Evolutionary conservation across 2,329 filamentous ascomycete genomes (phyloP).

Genomic region (Talaromyces sp.): DNA sequence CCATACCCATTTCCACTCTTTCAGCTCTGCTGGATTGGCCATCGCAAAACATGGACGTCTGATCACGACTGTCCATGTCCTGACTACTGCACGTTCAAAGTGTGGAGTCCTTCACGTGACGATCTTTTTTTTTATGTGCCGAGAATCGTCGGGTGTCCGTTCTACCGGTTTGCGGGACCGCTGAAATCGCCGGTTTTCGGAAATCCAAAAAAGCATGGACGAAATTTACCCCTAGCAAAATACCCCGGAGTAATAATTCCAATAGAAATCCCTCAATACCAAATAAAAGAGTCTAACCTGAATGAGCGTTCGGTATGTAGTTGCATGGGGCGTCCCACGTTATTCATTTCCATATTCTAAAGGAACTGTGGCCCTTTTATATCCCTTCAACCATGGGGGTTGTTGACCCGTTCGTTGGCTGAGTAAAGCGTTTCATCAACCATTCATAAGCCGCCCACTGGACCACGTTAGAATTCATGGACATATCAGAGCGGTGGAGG

Average conservation of each 20-base stretch:
- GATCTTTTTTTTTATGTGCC: slow-evolving; percentile 29
- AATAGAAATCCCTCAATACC: slow-evolving; percentile 33
- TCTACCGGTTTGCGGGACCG: slow-evolving; percentile 33
- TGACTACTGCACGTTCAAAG: slow-evolving; percentile 8
- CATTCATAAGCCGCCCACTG: slow-evolving; percentile 91
- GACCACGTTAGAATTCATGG: slow-evolving; percentile 10
- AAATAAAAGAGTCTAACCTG: slow-evolving; percentile 24
- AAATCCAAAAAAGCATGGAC: slow-evolving; percentile 17
- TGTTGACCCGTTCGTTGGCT: slow-evolving; percentile 16
- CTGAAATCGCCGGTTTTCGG: slow-evolving; percentile 35
- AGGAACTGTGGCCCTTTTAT: slow-evolving; percentile 4
- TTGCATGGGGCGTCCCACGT: slow-evolving; percentile 2
- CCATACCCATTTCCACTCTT: not conserved
- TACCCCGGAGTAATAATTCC: slow-evolving; percentile 25
- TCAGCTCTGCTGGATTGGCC: not conserved
- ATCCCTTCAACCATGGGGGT: slow-evolving; percentile 1
- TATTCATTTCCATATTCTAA: not conserved
- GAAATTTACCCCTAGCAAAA: slow-evolving; percentile 34
- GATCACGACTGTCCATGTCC: slow-evolving; percentile 12
- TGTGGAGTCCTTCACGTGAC: slow-evolving; percentile 27
- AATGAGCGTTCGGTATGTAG: slow-evolving; percentile 23
- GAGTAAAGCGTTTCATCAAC: slow-evolving; percentile 63
- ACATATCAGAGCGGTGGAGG: not conserved
- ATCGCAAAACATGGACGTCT: slow-evolving; percentile 8
- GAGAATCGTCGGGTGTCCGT: slow-evolving; percentile 31